phyloP scores from a whole-genome alignment of 306 rosid species.

The Cyamopsis tetragonoloba region DNA sequence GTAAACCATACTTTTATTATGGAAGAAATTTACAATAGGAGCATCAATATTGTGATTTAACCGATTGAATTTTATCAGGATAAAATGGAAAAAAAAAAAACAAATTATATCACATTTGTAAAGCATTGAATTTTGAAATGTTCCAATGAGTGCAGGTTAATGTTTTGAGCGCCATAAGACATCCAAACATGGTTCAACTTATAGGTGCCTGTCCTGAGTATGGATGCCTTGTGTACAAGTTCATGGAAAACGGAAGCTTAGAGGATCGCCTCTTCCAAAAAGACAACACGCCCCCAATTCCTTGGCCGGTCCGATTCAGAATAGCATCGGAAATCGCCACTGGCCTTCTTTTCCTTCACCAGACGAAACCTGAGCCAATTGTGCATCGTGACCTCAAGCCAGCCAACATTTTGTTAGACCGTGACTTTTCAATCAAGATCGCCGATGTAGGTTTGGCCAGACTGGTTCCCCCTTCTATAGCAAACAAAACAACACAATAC shows the following conservation, averaged over 20 bases:
- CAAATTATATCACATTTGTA: too few relatives aligned
- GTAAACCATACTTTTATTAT: not conserved
- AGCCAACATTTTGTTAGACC: constrained; percentile 66
- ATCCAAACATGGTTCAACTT: constrained; percentile 73
- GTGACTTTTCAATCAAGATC: constrained; percentile 54
- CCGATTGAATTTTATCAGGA: too few relatives aligned
- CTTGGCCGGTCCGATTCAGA: constrained; percentile 61
- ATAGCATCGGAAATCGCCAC: constrained; percentile 72
- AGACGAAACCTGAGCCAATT: constrained; percentile 66
- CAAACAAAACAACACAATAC: constrained; percentile 51
- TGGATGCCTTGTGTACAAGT: constrained; percentile 74
- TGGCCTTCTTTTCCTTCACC: constrained; percentile 70
- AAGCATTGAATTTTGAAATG: too few relatives aligned
- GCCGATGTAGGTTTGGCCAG: constrained; percentile 72
- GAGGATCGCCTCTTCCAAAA: constrained; percentile 62
- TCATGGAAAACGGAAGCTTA: constrained; percentile 69
- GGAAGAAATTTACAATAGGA: not conserved
- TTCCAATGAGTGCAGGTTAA: too few relatives aligned
- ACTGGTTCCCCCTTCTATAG: constrained; percentile 55
- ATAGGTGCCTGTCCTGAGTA: constrained; percentile 80
- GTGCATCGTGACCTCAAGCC: constrained; percentile 89
- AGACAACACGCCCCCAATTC: constrained; percentile 48
- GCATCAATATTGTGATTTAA: not conserved
- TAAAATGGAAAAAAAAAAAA: too few relatives aligned
- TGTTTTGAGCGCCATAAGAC: constrained; percentile 61